Evolutionary conservation across 2,329 filamentous ascomycete species (phyloP), one percentile per base, ranked within the genome.

Genomic region (Botrytis fabae): DNA sequence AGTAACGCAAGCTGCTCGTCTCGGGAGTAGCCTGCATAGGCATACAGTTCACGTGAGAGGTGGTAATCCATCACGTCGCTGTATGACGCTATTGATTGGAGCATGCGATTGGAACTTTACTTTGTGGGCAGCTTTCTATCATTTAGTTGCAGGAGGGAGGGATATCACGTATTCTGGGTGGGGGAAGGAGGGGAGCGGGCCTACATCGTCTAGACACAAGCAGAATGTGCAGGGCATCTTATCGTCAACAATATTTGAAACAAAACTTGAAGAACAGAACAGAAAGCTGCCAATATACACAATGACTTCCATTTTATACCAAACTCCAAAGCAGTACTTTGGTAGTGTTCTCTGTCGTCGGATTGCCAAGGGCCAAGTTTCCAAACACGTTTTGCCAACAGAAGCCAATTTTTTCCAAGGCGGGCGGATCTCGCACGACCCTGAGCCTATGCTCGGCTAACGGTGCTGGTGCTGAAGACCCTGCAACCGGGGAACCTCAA

Each of bases 331-430:
- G 9, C 4, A 32, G 4, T 4, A 32, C 10, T 14, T 54, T 38
- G 25, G 18, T 28, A 7, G 2, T 22, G 4, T 28, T 54, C 2
- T 28, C n/a, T 40, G 16, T 28, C 28, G 10, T 54, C n/a, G 28
- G 4, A 57, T 57, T 42, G 35, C 65, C 65, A 68, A 68, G 46
- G 25, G 65, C 65, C 35, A 57, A 68, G 65, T 57, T 57, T 46
- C 18, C 48, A 57, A 42, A 22, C 65, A 57, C 35, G 38, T 69
- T 69, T 32, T 69, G 48, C 65, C 48, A 57, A 69, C 40, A n/a
- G 54, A 69, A 69, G 65, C 65, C 38, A 44, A 57, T 69, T 25
- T 44, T 69, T 57, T 59, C 48, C 65, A 57, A 69, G 65, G 8
- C 48, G 65, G 18, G 46, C 10, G 18, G 65, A 69, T 57, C 65